These are phyloP conservation scores for Biscutella laevigata DNA, from an alignment of 441 rosid genomes.

Conservation along the genomic window DNA sequence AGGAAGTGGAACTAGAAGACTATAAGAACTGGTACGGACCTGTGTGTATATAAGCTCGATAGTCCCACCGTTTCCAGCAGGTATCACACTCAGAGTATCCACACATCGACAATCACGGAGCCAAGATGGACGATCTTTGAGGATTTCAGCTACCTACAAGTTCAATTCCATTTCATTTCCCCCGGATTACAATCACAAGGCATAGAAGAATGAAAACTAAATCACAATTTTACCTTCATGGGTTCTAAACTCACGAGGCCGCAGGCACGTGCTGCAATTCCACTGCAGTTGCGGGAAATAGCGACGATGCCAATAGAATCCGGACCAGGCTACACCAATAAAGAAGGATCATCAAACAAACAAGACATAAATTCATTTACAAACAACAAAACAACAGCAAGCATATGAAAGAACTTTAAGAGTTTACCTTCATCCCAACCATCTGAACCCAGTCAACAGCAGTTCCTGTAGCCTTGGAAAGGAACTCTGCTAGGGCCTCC, in stretches of 20 bases:
- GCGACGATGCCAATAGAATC: constrained; percentile 99
- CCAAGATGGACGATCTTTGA: constrained; percentile 93
- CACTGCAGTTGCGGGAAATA: constrained; percentile 98
- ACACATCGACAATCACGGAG: constrained; percentile 80
- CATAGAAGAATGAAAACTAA: constrained; percentile 1
- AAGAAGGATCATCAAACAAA: too few relatives aligned
- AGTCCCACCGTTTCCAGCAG: constrained; percentile 82
- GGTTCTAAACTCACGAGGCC: constrained; percentile 99
- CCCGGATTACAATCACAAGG: background rate
- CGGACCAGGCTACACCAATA: constrained; percentile 99
- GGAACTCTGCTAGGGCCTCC: constrained; percentile 99
- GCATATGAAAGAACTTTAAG: too few relatives aligned
- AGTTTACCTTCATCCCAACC: constrained; percentile 99
- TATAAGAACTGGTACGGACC: constrained; percentile 30
- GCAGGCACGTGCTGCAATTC: constrained; percentile 99
- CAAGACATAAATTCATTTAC: background rate
- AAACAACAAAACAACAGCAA: too few relatives aligned
- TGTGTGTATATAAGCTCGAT: constrained; percentile 83
- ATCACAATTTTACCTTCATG: constrained; percentile 47
- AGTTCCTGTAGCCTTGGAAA: constrained; percentile 99
- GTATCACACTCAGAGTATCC: constrained; percentile 55
- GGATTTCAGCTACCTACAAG: constrained; percentile 64
- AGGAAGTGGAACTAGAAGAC: background rate
- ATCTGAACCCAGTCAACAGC: constrained; percentile 99
- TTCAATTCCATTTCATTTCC: background rate